These are phyloP conservation scores for Polygonum maritimum DNA, from an alignment of 148 eudicot genomes.

Conservation along the genomic window DNA sequence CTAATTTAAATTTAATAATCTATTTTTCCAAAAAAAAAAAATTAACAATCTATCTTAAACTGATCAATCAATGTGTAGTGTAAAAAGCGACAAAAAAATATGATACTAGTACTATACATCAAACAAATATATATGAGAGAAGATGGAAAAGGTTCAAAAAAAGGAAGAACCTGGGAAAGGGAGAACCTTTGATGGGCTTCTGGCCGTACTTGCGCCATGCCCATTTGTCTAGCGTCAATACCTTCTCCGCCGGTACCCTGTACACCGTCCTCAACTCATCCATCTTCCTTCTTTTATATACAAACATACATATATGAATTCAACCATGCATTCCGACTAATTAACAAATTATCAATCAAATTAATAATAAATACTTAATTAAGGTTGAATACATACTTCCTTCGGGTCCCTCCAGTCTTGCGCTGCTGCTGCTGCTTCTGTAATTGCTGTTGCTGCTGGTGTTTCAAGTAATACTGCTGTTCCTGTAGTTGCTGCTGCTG, in stretches of 20 bases:
- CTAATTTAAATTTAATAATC: no score
- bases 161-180: constrained; percentile 92
- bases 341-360: background rate
- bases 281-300: constrained; percentile 32
- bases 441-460: background rate
- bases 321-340: background rate
- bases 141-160: no score
- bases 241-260: constrained; percentile 29
- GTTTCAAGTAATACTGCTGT: background rate
- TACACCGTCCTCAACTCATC: constrained; percentile 41
- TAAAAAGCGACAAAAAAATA: no score
- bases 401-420: background rate
- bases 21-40: no score
- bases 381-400: background rate
- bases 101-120: no score
- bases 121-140: no score
- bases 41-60: no score
- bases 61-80: no score
- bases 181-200: constrained; percentile 81
- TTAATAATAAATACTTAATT: no score
- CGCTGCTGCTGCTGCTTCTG: background rate
- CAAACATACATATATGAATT: no score
- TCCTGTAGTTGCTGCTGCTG: background rate
- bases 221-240: constrained; percentile 53
- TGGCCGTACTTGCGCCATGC: constrained; percentile 93